Evolutionary conservation across 805 yeast species (phyloP), one percentile per base, ranked within the genome.

Genomic region (Wickerhamomyces silvicola): DNA sequence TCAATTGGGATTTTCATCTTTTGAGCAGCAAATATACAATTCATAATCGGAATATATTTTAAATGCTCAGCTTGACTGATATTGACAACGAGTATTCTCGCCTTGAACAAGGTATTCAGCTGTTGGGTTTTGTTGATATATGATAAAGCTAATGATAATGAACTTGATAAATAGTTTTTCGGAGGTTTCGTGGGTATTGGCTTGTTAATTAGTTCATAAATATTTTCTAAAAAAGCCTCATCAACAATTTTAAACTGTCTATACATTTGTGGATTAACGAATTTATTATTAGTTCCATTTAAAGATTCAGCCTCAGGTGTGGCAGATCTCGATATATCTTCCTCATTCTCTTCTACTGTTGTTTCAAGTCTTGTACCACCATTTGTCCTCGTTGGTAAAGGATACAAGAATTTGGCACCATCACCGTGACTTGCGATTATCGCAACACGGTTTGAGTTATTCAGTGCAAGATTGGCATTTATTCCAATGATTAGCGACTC

Each of bases 21-120:
- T 45, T 92, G 96, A 1, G 97, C 95, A 0, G 97, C 90, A 60
- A 92, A 92, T 19, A 92, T 90, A 38, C 92, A 72, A 57, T 92
- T 92, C 97, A 92, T 92, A 27, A 86, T 78, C 5, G 97, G 83
- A 27, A 90, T 84, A 55, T 92, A 94, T 36, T 84, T 85, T 32
- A 85, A 64, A 5, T 86, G 75, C 35, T 75, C 78, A 46, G 85
- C 87, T 40, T 77, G 85, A 42, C 80, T 75, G 17, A 86, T 70
- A 37, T 78, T 75, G 4, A 82, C 53, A 10, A 79, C 67, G 38
- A 83, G 46, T 6, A 81, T 60, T 29, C 88, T 68, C 0, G 96
- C 78, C 30, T 81, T 78, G 36, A 82, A 55, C 27, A 68, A 48
- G 6, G 64, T 54, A 24, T 71, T 53, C 7, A 38, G 48, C 56